phyloP scores from a whole-genome alignment of 1,284 basidiomycete genomes.

The Dichomitus squalens region DNA sequence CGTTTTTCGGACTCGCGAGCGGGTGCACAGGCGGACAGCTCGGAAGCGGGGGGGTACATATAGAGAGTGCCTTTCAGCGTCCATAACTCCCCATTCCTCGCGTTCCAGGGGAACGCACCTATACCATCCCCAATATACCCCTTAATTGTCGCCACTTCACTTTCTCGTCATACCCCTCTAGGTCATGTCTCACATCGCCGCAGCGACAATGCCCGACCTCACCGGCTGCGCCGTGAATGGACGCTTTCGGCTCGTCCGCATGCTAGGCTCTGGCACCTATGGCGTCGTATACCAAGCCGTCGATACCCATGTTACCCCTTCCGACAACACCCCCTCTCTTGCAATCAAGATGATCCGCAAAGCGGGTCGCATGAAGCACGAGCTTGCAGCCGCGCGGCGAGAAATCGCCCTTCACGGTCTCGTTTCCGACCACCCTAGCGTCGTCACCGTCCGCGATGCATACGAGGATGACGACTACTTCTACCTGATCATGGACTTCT shows the following conservation, averaged over 20 bases:
- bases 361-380: conserved; percentile 18
- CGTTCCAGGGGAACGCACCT: conserved; percentile 11
- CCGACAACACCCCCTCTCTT: conserved; percentile 41
- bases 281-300: conserved; percentile 26
- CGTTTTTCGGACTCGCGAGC: conserved; percentile 3
- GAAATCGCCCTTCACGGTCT: conserved; percentile 47
- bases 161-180: background rate
- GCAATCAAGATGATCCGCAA: conserved; percentile 28
- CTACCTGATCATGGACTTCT: conserved; percentile 64
- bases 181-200: conserved; percentile 9
- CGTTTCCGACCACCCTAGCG: conserved; percentile 54
- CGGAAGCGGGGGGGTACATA: conserved; percentile 3
- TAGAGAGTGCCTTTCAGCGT: conserved; percentile 3
- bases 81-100: conserved; percentile 1
- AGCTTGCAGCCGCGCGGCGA: conserved; percentile 15
- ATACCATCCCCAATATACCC: conserved; percentile 2
- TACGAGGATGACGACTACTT: conserved; percentile 53
- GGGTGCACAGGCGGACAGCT: conserved; percentile 7
- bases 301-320: conserved; percentile 57
- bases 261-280: conserved; percentile 9
- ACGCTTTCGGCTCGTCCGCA: conserved; percentile 44
- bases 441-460: conserved; percentile 58
- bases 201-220: conserved; percentile 22
- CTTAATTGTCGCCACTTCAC: background rate
- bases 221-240: conserved; percentile 28